Evolutionary conservation across 805 yeast genomes (phyloP), one percentile per base, ranked within the genome.

Genomic region (Pachysolen tannophilus): DNA sequence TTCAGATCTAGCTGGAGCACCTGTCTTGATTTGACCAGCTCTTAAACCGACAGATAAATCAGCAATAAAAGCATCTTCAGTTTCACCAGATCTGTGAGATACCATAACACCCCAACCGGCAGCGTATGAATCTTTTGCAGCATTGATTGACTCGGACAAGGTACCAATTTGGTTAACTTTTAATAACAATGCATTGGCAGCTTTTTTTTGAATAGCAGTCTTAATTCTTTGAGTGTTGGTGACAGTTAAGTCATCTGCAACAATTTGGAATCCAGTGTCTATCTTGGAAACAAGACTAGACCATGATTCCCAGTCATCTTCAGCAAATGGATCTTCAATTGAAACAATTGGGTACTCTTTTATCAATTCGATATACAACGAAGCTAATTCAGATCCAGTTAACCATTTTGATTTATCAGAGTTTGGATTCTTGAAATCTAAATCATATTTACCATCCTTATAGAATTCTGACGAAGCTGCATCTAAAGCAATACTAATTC

Each of bases 41-140:
- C 97, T 86, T 67, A 90, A 78, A 76, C 97, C 97, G 56, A 92
- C 98, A 58, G 86, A 74, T 63, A 90, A 78, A 70, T 90, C 97
- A 60, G 98, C 97, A 67, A 90, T 90, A 75, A 85, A 81, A 58
- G 94, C 81, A 72, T 92, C 98, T 75, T 92, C 98, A 52, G 97
- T 88, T 78, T 90, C 98, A 74, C 98, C 98, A 55, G 97, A 88
- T 81, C 98, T 87, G 86, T 90, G 98, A 59, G 97, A 88, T 57
- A 92, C 97, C 97, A 90, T 88, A 62, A 88, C 96, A 77, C 97
- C 97, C 98, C 98, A 90, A 61, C 86, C 86, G 48, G 96, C 97
- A 48, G 78, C 80, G 72, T 78, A 88, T 41, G 97, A 84, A 68
- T 83, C 92, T 65, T 83, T 69, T 58, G 97, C 97, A 59, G 97